These are phyloP conservation scores for Rubroshorea leprosula DNA, from an alignment of 345 rosid genomes.

Conservation along the genomic window DNA sequence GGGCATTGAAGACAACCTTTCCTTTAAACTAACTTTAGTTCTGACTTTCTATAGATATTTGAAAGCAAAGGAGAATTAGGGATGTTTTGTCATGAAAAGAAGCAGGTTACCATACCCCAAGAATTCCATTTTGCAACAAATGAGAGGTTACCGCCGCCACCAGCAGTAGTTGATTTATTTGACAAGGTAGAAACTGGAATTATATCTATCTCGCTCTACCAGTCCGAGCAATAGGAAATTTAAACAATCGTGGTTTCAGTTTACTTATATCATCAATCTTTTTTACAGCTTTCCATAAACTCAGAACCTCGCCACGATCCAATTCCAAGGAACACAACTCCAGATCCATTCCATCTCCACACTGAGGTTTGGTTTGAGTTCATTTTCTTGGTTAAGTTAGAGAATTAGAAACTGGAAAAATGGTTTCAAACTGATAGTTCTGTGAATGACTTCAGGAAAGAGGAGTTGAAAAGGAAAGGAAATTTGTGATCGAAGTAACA, in stretches of 20 bases:
- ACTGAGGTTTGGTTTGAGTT: conserved; percentile 59
- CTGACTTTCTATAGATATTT: conserved; percentile 54
- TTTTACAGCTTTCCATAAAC: conserved; percentile 68
- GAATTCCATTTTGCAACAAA: conserved; percentile 88
- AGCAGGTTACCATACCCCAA: conserved; percentile 67
- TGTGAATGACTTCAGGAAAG: conserved; percentile 52
- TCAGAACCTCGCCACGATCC: conserved; percentile 60
- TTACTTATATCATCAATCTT: neutral
- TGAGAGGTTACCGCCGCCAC: conserved; percentile 68
- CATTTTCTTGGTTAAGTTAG: neutral
- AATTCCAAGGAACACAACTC: conserved; percentile 66
- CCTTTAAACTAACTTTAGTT: neutral
- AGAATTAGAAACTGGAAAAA: neutral
- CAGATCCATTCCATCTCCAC: conserved; percentile 81
- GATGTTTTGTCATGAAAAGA: conserved; percentile 67
- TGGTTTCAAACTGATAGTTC: neutral
- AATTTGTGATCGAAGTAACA: conserved; percentile 46
- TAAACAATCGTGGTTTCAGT: neutral
- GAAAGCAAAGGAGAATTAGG: conserved; percentile 96
- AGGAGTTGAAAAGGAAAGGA: conserved; percentile 84
- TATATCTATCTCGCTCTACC: neutral
- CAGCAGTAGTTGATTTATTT: conserved; percentile 57
- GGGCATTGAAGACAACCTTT: neutral
- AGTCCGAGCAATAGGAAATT: neutral
- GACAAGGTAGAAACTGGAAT: conserved; percentile 50